These are phyloP conservation scores for Moricandia moricandioides DNA, from an alignment of 345 rosid species.

Conservation along the genomic window DNA sequence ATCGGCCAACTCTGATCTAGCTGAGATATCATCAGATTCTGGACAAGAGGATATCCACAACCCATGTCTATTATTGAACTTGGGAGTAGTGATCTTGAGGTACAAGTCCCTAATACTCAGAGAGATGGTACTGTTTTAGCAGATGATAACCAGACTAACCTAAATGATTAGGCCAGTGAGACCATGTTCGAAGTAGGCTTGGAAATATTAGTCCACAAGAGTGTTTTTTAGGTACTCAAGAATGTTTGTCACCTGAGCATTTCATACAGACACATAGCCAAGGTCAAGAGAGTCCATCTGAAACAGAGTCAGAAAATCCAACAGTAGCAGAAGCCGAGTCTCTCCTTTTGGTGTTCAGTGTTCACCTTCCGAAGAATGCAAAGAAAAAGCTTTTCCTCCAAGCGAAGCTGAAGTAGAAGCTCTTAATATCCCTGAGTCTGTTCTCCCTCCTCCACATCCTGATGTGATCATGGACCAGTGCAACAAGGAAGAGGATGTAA, in stretches of 20 bases:
- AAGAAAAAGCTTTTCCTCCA: too few relatives aligned
- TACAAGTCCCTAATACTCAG: not conserved
- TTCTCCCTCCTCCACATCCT: too few relatives aligned
- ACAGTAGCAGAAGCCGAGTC: not conserved
- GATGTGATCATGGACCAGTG: too few relatives aligned
- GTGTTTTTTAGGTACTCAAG: not conserved
- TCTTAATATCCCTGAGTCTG: too few relatives aligned
- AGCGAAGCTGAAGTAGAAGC: too few relatives aligned
- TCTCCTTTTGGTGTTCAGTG: not conserved
- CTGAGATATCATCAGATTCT: constrained; percentile 3
- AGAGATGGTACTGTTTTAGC: too few relatives aligned
- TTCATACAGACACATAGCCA: not conserved
- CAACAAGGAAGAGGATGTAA: too few relatives aligned
- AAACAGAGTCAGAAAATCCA: not conserved
- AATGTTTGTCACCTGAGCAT: not conserved
- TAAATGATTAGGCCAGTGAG: not conserved
- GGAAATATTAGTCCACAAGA: not conserved
- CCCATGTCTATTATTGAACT: constrained; percentile 1
- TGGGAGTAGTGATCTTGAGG: constrained; percentile 6
- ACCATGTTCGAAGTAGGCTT: not conserved
- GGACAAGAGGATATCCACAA: constrained; percentile 14
- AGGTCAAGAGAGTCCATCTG: not conserved
- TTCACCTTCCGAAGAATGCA: not conserved
- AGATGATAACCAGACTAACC: not conserved
- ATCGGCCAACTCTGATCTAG: not conserved